A percentile compares a stretch with the other conserved stretches of the same genome.
Conservation (phyloP, 148 eudicot genomes). For the Beta vulgaris region DNA sequence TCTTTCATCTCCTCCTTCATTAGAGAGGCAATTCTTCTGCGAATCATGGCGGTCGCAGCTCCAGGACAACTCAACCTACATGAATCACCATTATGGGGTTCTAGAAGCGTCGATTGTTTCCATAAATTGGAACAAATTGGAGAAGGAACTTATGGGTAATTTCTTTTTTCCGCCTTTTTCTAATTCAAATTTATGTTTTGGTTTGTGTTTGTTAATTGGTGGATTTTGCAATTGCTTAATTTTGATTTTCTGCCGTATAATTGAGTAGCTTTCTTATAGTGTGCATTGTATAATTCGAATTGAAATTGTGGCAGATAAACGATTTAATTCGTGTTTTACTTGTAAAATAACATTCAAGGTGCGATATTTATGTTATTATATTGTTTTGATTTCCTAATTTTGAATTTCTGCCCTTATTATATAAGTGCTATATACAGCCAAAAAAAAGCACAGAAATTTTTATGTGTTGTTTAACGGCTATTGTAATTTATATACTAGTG, state of each 20-base stretch:
- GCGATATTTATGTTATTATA: not conserved
- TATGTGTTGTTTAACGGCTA: too few species aligned
- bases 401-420: not conserved
- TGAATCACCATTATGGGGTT: conserved; percentile 71
- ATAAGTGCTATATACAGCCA: too few species aligned
- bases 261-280: not conserved
- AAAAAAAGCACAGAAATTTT: too few species aligned
- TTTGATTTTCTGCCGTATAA: not conserved
- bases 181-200: not conserved
- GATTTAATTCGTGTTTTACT: not conserved
- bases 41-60: conserved; percentile 58
- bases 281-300: not conserved
- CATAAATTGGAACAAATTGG: conserved; percentile 78
- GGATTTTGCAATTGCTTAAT: not conserved
- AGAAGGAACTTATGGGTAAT: conserved; percentile 82
- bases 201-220: not conserved
- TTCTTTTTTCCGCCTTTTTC: not conserved
- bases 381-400: not conserved
- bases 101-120: conserved; percentile 77
- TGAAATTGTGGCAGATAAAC: not conserved
- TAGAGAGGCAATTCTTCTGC: too few species aligned
- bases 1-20: not conserved
- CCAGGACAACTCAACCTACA: conserved; percentile 62
- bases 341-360: not conserved
- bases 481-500: not conserved